These are phyloP conservation scores for Metschnikowia amazonensis DNA, from an alignment of 805 yeast genomes.

Conservation along the genomic window DNA sequence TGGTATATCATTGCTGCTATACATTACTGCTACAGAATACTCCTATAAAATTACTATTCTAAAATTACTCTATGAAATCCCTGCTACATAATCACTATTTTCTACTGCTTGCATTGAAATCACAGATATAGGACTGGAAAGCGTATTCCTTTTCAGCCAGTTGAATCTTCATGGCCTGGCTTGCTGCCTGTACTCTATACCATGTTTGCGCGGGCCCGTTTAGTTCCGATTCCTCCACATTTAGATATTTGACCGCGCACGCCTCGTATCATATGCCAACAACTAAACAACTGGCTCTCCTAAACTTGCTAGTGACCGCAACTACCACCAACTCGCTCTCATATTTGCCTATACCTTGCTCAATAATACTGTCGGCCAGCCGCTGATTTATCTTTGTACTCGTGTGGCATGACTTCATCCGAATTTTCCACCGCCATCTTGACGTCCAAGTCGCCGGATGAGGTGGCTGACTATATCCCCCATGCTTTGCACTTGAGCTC, in stretches of 20 bases:
- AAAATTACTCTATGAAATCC: no score
- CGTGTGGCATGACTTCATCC: conserved; percentile 15
- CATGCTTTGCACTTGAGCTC: conserved; percentile 30
- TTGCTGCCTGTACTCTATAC: no score
- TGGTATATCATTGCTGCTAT: no score
- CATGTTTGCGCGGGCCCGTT: not conserved
- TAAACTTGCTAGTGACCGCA: not conserved
- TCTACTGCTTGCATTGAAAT: no score
- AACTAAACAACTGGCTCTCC: not conserved
- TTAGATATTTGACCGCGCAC: conserved; percentile 4
- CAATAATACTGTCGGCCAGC: not conserved
- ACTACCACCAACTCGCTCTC: no score
- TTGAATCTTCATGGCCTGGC: no score
- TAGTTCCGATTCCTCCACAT: not conserved
- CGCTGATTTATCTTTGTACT: not conserved
- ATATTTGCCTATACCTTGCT: no score
- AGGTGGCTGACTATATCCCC: conserved; percentile 38
- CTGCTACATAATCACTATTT: no score
- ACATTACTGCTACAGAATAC: no score
- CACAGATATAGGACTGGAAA: no score
- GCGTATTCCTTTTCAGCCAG: no score
- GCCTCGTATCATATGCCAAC: not conserved
- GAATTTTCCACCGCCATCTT: conserved; percentile 34
- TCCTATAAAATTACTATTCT: no score
- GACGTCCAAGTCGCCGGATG: conserved; percentile 40